phyloP scores from a whole-genome alignment of 2,329 filamentous ascomycete species.

The Botrytis medusae region DNA sequence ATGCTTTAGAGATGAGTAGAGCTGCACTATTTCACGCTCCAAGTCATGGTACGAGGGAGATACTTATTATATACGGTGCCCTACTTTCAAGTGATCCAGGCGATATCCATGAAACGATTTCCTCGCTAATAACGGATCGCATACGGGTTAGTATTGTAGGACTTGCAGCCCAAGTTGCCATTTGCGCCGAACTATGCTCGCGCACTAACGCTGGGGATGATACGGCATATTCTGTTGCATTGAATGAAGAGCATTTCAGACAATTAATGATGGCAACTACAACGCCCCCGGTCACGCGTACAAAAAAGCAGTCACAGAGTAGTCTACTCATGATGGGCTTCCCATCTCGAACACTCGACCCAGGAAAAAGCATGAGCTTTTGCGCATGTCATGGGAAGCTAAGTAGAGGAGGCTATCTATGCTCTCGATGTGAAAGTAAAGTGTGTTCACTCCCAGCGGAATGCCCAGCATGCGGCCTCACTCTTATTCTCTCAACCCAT shows the following conservation, averaged over 20 bases:
- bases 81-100: constrained; percentile 88
- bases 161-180: constrained; percentile 85
- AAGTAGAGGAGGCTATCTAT: constrained; percentile 81
- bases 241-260: constrained; percentile 83
- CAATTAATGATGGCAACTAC: constrained; percentile 88
- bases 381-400: constrained; percentile 90
- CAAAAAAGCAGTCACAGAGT: constrained; percentile 56
- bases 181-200: constrained; percentile 86
- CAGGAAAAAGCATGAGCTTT: constrained; percentile 63
- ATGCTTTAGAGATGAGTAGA: constrained; percentile 92
- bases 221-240: constrained; percentile 75
- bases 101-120: constrained; percentile 90
- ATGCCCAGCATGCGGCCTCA: constrained; percentile 87
- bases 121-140: constrained; percentile 72
- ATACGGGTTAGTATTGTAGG: constrained; percentile 89
- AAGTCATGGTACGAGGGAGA: constrained; percentile 87
- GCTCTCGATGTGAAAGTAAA: constrained; percentile 83
- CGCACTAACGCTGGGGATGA: constrained; percentile 81
- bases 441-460: constrained; percentile 89
- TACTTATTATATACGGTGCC: constrained; percentile 88
- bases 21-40: constrained; percentile 91
- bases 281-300: constrained; percentile 81
- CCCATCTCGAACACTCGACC: constrained; percentile 78
- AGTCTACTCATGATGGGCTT: constrained; percentile 97
- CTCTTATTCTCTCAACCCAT: constrained; percentile 91